These are phyloP conservation scores for Fusarium avenaceum DNA, from an alignment of 2,329 filamentous ascomycete genomes.

Conservation along the genomic window DNA sequence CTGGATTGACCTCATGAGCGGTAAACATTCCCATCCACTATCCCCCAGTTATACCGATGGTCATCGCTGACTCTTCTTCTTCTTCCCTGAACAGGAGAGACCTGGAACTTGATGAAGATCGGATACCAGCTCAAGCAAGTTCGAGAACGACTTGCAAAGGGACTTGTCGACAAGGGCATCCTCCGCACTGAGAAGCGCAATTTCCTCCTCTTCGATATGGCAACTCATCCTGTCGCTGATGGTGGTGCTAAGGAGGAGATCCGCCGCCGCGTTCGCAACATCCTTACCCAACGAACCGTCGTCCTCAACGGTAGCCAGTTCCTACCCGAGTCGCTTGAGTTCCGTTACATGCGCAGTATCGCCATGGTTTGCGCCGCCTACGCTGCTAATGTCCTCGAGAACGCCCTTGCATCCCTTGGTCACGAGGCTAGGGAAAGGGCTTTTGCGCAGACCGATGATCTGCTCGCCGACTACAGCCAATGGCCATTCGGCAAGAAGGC, in stretches of 20 bases:
- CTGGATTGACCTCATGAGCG: constrained; percentile 99
- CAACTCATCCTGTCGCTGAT: constrained; percentile 96
- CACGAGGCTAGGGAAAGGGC: constrained; percentile 95
- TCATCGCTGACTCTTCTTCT: constrained; percentile 32
- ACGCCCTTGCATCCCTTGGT: constrained; percentile 92
- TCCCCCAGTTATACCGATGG: constrained; percentile 9
- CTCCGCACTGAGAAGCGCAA: constrained; percentile 99
- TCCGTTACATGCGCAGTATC: constrained; percentile 91
- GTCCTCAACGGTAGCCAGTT: constrained; percentile 89
- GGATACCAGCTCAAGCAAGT: constrained; percentile 99
- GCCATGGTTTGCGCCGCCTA: constrained; percentile 98
- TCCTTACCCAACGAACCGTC: constrained; percentile 93
- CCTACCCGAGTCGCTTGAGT: constrained; percentile 93
- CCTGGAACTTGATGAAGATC: constrained; percentile 99
- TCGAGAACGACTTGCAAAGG: constrained; percentile 95
- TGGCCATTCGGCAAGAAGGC: constrained; percentile 95
- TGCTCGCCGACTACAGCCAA: constrained; percentile 96
- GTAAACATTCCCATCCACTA: constrained; percentile 63
- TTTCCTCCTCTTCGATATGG: constrained; percentile 99
- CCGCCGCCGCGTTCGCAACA: constrained; percentile 88
- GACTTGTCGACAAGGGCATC: constrained; percentile 98
- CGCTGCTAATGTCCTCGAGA: constrained; percentile 97
- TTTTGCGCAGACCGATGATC: constrained; percentile 96
- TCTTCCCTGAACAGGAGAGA: constrained; percentile 77
- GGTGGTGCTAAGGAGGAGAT: constrained; percentile 98